Evolutionary conservation across 2,329 filamentous ascomycete genomes (phyloP).

Genomic region (Fusarium sublunatum): DNA sequence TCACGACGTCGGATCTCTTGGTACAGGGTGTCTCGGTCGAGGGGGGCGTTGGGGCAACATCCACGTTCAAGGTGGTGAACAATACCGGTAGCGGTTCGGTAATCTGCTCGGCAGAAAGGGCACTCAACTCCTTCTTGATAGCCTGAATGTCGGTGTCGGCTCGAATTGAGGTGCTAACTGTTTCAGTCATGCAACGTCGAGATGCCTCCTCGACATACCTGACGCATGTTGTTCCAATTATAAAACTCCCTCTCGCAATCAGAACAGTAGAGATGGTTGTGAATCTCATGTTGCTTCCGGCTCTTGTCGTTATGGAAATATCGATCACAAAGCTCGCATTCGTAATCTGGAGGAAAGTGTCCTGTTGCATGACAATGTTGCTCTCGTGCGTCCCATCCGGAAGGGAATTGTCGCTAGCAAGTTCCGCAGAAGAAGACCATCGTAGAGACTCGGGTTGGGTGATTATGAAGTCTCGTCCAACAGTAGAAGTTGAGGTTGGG

Average conservation of each 20-base stretch:
- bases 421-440: conserved; percentile 42
- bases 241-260: conserved; percentile 18
- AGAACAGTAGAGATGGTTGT: conserved; percentile 48
- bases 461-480: too few species aligned
- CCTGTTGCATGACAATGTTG: conserved; percentile 44
- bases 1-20: conserved; percentile 59
- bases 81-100: conserved; percentile 64
- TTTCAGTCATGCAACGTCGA: not conserved
- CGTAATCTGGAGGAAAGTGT: conserved; percentile 36
- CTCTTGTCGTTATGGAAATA: conserved; percentile 30
- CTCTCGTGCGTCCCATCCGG: conserved; percentile 37
- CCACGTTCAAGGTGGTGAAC: conserved; percentile 67
- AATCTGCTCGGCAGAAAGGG: conserved; percentile 63
- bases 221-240: not conserved
- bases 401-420: conserved; percentile 41
- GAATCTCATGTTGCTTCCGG: conserved; percentile 42
- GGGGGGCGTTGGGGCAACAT: conserved; percentile 59
- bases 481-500: not conserved
- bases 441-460: not conserved
- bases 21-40: conserved; percentile 63
- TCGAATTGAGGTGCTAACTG: conserved; percentile 3
- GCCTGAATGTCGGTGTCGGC: not conserved
- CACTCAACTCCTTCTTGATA: conserved; percentile 53
- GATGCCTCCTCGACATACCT: not conserved
- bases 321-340: conserved; percentile 44